These are phyloP conservation scores for Cantharellus cinnabarinus DNA, from an alignment of 768 basidiomycete genomes.

Conservation along the genomic window DNA sequence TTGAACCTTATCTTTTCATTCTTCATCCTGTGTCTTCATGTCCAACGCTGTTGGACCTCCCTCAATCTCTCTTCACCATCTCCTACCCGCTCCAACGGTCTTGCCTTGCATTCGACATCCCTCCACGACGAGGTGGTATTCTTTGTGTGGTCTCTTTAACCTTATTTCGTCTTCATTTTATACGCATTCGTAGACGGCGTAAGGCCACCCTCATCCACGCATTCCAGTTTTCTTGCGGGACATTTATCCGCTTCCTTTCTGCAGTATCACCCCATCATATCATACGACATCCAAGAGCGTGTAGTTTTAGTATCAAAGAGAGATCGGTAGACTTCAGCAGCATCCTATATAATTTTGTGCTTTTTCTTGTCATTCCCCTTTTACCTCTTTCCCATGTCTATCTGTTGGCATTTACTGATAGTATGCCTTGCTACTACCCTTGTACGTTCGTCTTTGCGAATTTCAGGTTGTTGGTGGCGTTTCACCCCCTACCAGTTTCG, in stretches of 20 bases:
- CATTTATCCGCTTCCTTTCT: background rate
- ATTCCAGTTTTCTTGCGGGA: background rate
- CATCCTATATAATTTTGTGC: too few relatives aligned
- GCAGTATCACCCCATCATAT: background rate
- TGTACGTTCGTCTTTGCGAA: too few relatives aligned
- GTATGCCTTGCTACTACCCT: too few relatives aligned
- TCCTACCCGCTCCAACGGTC: background rate
- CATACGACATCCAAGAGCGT: background rate
- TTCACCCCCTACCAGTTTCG: too few relatives aligned
- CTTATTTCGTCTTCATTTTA: background rate
- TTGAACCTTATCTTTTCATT: too few relatives aligned
- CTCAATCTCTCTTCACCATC: background rate
- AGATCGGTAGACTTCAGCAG: background rate
- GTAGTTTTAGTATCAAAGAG: background rate
- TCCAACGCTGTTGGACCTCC: too few relatives aligned
- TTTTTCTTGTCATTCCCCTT: too few relatives aligned
- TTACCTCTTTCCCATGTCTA: too few relatives aligned
- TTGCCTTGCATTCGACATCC: background rate
- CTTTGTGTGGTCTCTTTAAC: slow-evolving; percentile 1
- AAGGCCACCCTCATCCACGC: background rate
- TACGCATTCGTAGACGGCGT: background rate
- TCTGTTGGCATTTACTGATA: too few relatives aligned
- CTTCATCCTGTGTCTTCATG: too few relatives aligned
- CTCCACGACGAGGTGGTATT: background rate
- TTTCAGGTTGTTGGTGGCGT: too few relatives aligned